A percentile compares a stretch with the other conserved stretches of the same genome.
phyloP scores from a whole-genome alignment of 2,329 filamentous ascomycete species.

The Amphichorda felina region DNA sequence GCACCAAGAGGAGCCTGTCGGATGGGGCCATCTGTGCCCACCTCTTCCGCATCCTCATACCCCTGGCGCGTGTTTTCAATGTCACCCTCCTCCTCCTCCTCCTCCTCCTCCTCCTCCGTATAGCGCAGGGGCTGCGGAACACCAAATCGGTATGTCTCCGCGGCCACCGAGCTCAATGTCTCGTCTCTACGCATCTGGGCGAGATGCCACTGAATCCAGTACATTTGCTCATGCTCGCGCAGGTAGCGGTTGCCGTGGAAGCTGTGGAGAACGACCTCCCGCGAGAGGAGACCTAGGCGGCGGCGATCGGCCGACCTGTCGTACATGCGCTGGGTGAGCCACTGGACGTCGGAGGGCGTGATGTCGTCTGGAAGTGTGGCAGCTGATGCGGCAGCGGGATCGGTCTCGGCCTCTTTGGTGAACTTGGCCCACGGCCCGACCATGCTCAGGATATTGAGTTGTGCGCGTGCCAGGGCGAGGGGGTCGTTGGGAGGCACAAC shows the following conservation, averaged over 20 bases:
- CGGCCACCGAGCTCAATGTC: constrained; percentile 5
- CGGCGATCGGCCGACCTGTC: constrained; percentile 43
- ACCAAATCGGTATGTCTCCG: constrained; percentile 10
- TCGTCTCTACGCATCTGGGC: constrained; percentile 13
- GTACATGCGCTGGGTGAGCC: constrained; percentile 46
- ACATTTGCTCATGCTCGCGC: constrained; percentile 50
- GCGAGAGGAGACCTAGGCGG: constrained; percentile 45
- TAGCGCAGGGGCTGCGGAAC: constrained; percentile 8
- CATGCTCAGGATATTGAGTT: constrained; percentile 50
- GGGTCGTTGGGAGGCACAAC: constrained; percentile 55
- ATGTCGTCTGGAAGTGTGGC: constrained; percentile 25
- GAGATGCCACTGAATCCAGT: constrained; percentile 32
- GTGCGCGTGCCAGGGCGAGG: constrained; percentile 44
- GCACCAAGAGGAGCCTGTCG: not conserved
- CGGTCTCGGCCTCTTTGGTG: constrained; percentile 33
- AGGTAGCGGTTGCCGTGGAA: constrained; percentile 49
- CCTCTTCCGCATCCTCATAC: not conserved
- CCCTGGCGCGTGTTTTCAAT: not conserved
- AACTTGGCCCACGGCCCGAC: constrained; percentile 49
- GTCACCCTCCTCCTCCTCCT: constrained; percentile 7
- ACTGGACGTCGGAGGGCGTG: constrained; percentile 32
- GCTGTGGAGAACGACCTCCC: constrained; percentile 44
- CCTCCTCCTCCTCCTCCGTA: constrained; percentile 7
- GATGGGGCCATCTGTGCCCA: not conserved
- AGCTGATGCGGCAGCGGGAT: constrained; percentile 8